These are phyloP conservation scores for Paecilomyces formosus DNA, from an alignment of 2,329 filamentous ascomycete species.

Conservation along the genomic window DNA sequence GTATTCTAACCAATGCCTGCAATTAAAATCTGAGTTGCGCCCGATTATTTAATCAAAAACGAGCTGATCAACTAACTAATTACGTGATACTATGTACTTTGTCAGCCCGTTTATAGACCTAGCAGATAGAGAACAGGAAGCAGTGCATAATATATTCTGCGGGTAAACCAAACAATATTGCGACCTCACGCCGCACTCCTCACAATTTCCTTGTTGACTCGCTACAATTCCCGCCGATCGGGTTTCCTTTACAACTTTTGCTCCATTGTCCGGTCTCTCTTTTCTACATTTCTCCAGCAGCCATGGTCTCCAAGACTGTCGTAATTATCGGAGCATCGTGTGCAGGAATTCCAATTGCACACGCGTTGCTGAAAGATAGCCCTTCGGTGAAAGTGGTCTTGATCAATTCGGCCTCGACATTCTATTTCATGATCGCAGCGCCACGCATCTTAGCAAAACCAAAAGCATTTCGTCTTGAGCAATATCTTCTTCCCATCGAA, in stretches of 20 bases:
- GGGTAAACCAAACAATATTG: not conserved
- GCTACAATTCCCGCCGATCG: not conserved
- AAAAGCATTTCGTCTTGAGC: slow-evolving; percentile 15
- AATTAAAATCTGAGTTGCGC: too few relatives aligned
- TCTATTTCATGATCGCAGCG: slow-evolving; percentile 44
- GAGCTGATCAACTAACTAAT: too few relatives aligned
- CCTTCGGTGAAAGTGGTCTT: slow-evolving; percentile 41
- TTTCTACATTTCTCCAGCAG: not conserved
- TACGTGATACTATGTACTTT: too few relatives aligned
- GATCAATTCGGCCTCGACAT: slow-evolving; percentile 43
- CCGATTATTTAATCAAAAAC: too few relatives aligned
- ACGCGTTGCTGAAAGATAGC: slow-evolving; percentile 22
- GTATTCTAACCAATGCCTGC: too few relatives aligned
- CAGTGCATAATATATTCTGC: not conserved
- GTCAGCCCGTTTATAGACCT: too few relatives aligned
- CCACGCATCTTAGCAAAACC: slow-evolving; percentile 42
- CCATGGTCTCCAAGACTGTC: slow-evolving; percentile 5
- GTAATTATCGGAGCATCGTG: slow-evolving; percentile 26
- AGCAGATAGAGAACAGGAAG: too few relatives aligned
- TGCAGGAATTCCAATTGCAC: slow-evolving; percentile 20
- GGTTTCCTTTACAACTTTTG: not conserved
- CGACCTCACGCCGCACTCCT: not conserved
- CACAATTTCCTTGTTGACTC: not conserved
- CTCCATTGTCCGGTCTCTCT: not conserved
- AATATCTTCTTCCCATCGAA: slow-evolving; percentile 30